These are phyloP conservation scores for Litchi chinensis DNA, from an alignment of 345 rosid genomes.

Conservation along the genomic window DNA sequence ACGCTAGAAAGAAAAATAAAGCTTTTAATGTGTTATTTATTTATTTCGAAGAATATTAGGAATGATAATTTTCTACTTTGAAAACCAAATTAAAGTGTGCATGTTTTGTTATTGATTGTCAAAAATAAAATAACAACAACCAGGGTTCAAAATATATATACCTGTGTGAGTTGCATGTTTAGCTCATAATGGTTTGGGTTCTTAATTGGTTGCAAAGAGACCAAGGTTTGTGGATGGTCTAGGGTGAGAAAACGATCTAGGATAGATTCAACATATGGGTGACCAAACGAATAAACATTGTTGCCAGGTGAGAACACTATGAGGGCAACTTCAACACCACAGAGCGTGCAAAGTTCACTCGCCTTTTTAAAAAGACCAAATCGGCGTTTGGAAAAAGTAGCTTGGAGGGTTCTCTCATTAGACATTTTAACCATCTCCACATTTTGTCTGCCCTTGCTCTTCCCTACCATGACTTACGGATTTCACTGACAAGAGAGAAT, in stretches of 20 bases:
- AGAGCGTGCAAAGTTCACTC: slow-evolving; percentile 41
- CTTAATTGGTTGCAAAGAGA: slow-evolving; percentile 43
- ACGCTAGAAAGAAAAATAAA: no score
- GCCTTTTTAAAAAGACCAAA: slow-evolving; percentile 45
- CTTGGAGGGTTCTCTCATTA: slow-evolving; percentile 35
- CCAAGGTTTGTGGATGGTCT: slow-evolving; percentile 15
- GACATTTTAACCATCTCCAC: slow-evolving; percentile 39
- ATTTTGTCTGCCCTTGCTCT: slow-evolving; percentile 36
- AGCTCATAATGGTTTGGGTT: slow-evolving; percentile 47
- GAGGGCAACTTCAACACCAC: slow-evolving; percentile 42
- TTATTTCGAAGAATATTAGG: no score
- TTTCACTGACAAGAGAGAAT: no score
- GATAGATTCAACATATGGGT: slow-evolving; percentile 29
- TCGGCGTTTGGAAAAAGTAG: slow-evolving; percentile 42
- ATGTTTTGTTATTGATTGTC: no score
- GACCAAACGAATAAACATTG: slow-evolving; percentile 38
- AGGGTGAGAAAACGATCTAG: slow-evolving; percentile 25
- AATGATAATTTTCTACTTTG: no score
- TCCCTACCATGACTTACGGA: slow-evolving; percentile 23
- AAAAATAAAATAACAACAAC: no score
- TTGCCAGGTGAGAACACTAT: slow-evolving; percentile 11
- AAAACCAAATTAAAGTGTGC: no score
- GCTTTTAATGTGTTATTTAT: no score
- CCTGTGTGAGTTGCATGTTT: slow-evolving; percentile 48
- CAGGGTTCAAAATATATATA: not conserved